Evolutionary conservation across 371 early-diverging fungal species (phyloP), one percentile per base, ranked within the genome.

Genomic region (Mucor velutinosus): DNA sequence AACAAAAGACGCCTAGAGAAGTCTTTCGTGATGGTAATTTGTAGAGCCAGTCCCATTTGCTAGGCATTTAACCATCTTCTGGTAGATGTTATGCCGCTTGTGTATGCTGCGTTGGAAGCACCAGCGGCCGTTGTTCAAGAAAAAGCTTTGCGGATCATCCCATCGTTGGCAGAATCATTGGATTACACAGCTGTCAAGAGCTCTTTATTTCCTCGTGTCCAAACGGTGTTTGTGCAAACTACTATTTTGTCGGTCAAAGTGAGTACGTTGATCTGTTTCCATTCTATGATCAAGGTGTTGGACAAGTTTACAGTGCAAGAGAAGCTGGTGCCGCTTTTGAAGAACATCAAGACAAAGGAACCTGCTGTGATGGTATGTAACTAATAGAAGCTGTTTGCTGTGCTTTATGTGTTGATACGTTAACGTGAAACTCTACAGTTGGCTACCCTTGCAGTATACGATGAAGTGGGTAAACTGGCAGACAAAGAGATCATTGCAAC

Each of bases 391-490:
- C 51, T 51, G 12, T 21, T 51, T 51, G 2, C 6, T 49, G 7
- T 49, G 49, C 27, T 25, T 19, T 2, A 14, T 21, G 0, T 10
- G 19, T 32, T 23, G 7, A 23, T 23, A 30, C 0, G 3, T 19
- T 58, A 39, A 58, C 33, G 23, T 12, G 37, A 25, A 0, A 12
- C 8, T 3, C 39, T 29, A 10, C 73, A 83, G 84, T 77, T 95
- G 79, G 91, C 93, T 5, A 88, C 93, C n/a, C 76, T 93, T 61
- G 87, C 87, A 19, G 90, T 94, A 15, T 95, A 93, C 71, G 90
- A 92, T 63, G 92, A 94, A 45, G 81, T 92, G 71, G 92, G 92
- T 3, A 86, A 86, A 47, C 72, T 83, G 56, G 75, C 92, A 15
- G 94, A 94, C 56, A 89, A 89, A 68, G 91, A 91, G 32, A 78